phyloP scores from a whole-genome alignment of 371 early-diverging fungal genomes.

The Circinella minor region DNA sequence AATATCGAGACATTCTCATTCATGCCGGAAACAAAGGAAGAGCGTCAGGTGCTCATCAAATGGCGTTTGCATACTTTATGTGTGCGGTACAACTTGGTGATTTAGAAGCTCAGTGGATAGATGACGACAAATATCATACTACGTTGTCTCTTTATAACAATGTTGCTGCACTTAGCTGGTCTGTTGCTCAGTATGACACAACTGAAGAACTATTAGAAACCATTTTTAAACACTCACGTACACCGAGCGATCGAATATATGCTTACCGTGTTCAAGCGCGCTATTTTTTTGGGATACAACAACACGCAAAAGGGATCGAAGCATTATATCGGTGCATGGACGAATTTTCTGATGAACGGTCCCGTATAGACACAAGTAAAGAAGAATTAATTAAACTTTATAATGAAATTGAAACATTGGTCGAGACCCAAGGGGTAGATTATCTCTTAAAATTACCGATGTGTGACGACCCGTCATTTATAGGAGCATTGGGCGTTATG shows the following conservation, averaged over 20 bases:
- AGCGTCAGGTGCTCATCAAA: constrained; percentile 45
- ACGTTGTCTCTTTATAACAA: constrained; percentile 38
- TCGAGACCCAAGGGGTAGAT: constrained; percentile 26
- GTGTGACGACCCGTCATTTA: constrained; percentile 31
- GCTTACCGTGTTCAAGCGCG: constrained; percentile 44
- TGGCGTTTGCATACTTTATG: constrained; percentile 41
- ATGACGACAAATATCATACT: constrained; percentile 17
- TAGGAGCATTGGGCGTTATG: constrained; percentile 33
- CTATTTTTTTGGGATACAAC: constrained; percentile 38
- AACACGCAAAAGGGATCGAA: constrained; percentile 35
- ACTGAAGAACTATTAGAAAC: constrained; percentile 31
- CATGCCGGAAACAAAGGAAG: constrained; percentile 43
- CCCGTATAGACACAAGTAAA: constrained; percentile 15
- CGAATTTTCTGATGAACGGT: constrained; percentile 33
- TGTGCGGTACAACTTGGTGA: constrained; percentile 35
- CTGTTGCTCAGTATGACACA: constrained; percentile 38
- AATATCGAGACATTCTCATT: constrained; percentile 33
- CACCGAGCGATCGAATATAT: constrained; percentile 39
- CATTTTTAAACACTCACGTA: constrained; percentile 35
- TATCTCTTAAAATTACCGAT: constrained; percentile 15
- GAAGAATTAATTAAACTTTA: constrained; percentile 26
- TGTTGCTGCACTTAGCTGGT: constrained; percentile 42
- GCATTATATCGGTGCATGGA: constrained; percentile 32
- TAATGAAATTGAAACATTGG: constrained; percentile 10
- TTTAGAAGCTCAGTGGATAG: constrained; percentile 21